A percentile compares a stretch with the other conserved stretches of the same genome.
phyloP scores from a whole-genome alignment of 768 basidiomycete species.

The Boletellus ananas region DNA sequence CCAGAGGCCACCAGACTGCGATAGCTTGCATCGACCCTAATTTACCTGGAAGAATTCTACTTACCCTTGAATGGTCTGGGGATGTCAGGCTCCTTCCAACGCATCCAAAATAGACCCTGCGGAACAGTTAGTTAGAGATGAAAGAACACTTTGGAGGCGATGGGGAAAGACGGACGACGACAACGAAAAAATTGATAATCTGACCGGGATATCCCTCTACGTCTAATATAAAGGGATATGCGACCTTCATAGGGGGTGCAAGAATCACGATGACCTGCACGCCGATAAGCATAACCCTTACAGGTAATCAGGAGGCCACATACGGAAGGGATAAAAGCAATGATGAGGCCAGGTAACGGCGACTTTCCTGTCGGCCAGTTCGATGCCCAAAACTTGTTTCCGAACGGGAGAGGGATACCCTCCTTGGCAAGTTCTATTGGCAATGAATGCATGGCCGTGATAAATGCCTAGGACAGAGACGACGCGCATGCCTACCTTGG shows the following conservation, averaged over 20 bases:
- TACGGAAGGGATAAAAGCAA: constrained; percentile 53
- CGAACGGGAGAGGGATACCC: constrained; percentile 57
- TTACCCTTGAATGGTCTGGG: constrained; percentile 52
- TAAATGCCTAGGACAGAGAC: background rate
- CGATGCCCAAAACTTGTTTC: constrained; percentile 57
- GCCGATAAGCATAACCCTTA: too few relatives aligned
- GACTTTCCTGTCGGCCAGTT: constrained; percentile 60
- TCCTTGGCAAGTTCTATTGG: constrained; percentile 54
- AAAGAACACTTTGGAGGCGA: constrained; percentile 25
- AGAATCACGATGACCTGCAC: constrained; percentile 50
- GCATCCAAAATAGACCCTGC: constrained; percentile 53
- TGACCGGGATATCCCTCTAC: constrained; percentile 48
- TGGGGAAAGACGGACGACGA: constrained; percentile 38
- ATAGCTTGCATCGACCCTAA: background rate
- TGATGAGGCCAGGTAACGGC: constrained; percentile 51
- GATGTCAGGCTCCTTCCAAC: constrained; percentile 47
- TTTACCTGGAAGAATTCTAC: background rate
- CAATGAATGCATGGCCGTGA: background rate
- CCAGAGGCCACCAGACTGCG: constrained; percentile 53
- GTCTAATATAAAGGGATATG: constrained; percentile 60
- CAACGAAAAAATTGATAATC: constrained; percentile 54
- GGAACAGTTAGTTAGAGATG: background rate
- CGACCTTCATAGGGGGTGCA: constrained; percentile 49
- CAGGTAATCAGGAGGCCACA: constrained; percentile 1
- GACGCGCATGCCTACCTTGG: constrained; percentile 35